Evolutionary conservation across 495 filamentous ascomycete genomes (phyloP).

Genomic region (Diplogelasinospora grovesii): DNA sequence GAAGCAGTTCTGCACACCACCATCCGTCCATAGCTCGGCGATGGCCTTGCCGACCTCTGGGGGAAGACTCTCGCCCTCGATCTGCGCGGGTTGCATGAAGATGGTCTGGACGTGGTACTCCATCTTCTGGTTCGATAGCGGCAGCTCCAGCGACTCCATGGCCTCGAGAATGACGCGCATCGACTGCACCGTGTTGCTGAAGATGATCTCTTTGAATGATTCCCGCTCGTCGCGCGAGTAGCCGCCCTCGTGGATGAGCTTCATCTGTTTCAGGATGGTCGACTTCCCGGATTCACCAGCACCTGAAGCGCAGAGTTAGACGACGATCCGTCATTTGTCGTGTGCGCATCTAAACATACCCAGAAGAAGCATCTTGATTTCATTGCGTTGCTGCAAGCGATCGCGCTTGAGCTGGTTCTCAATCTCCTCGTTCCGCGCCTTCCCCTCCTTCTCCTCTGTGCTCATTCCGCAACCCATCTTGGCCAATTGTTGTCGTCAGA

Average conservation of each 20-base stretch:
- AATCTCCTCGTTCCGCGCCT: slow-evolving; percentile 98
- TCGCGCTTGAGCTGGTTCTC: slow-evolving; percentile 96
- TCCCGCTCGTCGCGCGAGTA: slow-evolving; percentile 74
- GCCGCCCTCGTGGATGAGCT: slow-evolving; percentile 75
- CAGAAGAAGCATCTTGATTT: slow-evolving; percentile 98
- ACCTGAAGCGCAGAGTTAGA: slow-evolving; percentile 52
- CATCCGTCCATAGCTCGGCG: slow-evolving; percentile 87
- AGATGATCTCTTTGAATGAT: slow-evolving; percentile 93
- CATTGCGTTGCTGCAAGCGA: slow-evolving; percentile 90
- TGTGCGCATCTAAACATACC: slow-evolving; percentile 50
- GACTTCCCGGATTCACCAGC: slow-evolving; percentile 99
- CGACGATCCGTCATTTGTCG: background rate
- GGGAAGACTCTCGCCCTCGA: slow-evolving; percentile 89
- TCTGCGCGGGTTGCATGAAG: slow-evolving; percentile 92
- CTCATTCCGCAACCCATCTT: slow-evolving; percentile 99
- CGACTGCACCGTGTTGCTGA: slow-evolving; percentile 94
- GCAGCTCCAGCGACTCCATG: slow-evolving; percentile 89
- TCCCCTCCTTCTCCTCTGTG: slow-evolving; percentile 99
- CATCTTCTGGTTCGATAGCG: slow-evolving; percentile 76
- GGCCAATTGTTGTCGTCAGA: slow-evolving; percentile 31
- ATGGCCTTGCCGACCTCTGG: slow-evolving; percentile 93
- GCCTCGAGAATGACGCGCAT: slow-evolving; percentile 95
- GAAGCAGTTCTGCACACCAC: slow-evolving; percentile 92
- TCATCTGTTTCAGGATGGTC: slow-evolving; percentile 99
- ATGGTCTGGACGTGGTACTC: slow-evolving; percentile 95